Percentiles rank a stretch among this genome's conserved stretches.
phyloP scores from a whole-genome alignment of 495 filamentous ascomycete genomes.

The Hamigera avellanea region DNA sequence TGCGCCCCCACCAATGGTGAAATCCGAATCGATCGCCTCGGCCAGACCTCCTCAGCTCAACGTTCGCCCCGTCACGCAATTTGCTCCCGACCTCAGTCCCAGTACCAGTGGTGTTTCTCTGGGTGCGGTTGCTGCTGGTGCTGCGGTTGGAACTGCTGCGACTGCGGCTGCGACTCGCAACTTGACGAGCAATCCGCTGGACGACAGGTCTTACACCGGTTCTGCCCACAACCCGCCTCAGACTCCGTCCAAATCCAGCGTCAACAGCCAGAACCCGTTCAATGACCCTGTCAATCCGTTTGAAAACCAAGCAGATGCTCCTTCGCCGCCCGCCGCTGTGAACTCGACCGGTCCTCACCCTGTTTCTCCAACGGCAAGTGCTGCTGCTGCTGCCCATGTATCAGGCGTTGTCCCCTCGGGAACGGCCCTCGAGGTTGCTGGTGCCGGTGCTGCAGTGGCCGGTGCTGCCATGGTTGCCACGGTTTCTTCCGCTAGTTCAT shows the following conservation, averaged over 20 bases:
- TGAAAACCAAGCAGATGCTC: conserved; percentile 32
- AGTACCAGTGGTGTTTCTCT: conserved; percentile 17
- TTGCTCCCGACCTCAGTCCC: conserved; percentile 55
- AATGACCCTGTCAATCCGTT: conserved; percentile 43
- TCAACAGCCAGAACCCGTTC: conserved; percentile 32
- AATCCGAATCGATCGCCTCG: conserved; percentile 18
- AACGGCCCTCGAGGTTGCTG: conserved; percentile 17
- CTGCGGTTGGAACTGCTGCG: conserved; percentile 4
- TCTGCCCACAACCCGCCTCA: conserved; percentile 14
- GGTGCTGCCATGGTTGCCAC: conserved; percentile 17
- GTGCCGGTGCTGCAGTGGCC: conserved; percentile 29
- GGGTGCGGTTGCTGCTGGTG: conserved; percentile 15
- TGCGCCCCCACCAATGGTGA: conserved; percentile 17
- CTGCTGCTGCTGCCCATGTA: conserved; percentile 14
- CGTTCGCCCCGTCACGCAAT: conserved; percentile 78
- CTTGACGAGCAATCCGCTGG: conserved; percentile 22
- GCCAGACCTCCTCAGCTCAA: conserved; percentile 71
- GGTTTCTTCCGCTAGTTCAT: background rate
- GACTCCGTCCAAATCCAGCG: conserved; percentile 27
- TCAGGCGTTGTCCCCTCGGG: conserved; percentile 14
- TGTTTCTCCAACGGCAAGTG: conserved; percentile 3
- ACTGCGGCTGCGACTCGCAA: conserved; percentile 17
- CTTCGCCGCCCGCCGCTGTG: conserved; percentile 14
- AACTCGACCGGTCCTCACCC: conserved; percentile 4
- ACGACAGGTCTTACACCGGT: conserved; percentile 1